phyloP scores from a whole-genome alignment of 495 filamentous ascomycete species.

The Pyrenopolyporus hunteri region DNA sequence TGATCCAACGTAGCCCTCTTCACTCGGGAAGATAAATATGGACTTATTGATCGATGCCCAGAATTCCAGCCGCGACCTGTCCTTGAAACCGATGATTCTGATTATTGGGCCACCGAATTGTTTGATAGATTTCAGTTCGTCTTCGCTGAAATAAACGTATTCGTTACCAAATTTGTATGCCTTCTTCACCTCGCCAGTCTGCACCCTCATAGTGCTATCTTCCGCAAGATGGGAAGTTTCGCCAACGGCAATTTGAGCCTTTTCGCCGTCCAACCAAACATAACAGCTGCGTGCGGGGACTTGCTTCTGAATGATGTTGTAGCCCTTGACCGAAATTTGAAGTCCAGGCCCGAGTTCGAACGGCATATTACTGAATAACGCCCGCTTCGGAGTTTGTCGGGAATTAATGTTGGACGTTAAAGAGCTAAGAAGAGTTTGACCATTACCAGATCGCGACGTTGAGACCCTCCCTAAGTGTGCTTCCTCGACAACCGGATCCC shows the following conservation, averaged over 20 bases:
- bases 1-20: conserved; percentile 86
- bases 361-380: conserved; percentile 82
- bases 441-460: conserved; percentile 66
- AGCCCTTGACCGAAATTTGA: conserved; percentile 89
- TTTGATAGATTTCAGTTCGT: conserved; percentile 77
- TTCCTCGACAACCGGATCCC: conserved; percentile 67
- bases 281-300: conserved; percentile 78
- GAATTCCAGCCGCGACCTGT: conserved; percentile 71
- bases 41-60: conserved; percentile 88
- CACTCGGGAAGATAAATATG: conserved; percentile 92
- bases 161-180: conserved; percentile 96
- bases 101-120: conserved; percentile 80
- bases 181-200: conserved; percentile 83
- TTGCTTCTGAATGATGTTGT: conserved; percentile 85
- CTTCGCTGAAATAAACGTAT: conserved; percentile 80
- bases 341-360: conserved; percentile 86
- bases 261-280: conserved; percentile 84
- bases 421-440: conserved; percentile 79
- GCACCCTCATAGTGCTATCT: conserved; percentile 73
- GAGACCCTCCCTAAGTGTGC: conserved; percentile 47
- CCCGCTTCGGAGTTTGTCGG: conserved; percentile 82
- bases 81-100: conserved; percentile 94
- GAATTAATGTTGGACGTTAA: conserved; percentile 91
- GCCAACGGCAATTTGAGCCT: conserved; percentile 76
- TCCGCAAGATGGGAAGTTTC: conserved; percentile 75